These are phyloP conservation scores for Vaccinium macrocarpon DNA, from an alignment of 148 eudicot genomes.

Conservation along the genomic window DNA sequence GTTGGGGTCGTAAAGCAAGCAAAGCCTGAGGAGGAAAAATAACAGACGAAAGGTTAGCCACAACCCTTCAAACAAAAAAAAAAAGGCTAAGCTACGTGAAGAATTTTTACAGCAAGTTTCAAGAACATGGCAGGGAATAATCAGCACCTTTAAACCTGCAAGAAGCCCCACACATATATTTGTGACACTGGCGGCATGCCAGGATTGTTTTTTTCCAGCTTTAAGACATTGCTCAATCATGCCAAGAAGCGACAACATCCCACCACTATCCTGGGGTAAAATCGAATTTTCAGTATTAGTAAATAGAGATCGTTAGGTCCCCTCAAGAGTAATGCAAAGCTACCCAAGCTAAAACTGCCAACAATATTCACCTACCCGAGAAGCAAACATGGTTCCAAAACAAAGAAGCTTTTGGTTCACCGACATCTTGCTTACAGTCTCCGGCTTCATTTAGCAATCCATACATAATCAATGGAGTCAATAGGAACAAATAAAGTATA, in stretches of 20 bases:
- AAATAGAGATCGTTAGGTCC: slow-evolving; percentile 11
- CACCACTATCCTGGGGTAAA: slow-evolving; percentile 70
- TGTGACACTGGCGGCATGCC: slow-evolving; percentile 73
- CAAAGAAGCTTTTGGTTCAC: slow-evolving; percentile 95
- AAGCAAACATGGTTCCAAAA: slow-evolving; percentile 86
- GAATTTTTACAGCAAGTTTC: slow-evolving; percentile 13
- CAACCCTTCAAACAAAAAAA: too few relatives aligned
- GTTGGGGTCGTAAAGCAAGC: slow-evolving; percentile 76
- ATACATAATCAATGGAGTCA: slow-evolving; percentile 7
- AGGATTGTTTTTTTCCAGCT: slow-evolving; percentile 74
- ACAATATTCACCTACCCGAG: slow-evolving; percentile 59
- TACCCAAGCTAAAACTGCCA: slow-evolving; percentile 11
- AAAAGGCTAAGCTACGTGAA: not conserved
- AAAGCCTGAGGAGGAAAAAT: slow-evolving; percentile 54
- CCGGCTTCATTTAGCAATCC: slow-evolving; percentile 61
- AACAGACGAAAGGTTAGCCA: slow-evolving; percentile 19
- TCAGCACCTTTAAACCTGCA: slow-evolving; percentile 83
- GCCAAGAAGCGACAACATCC: slow-evolving; percentile 75
- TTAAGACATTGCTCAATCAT: slow-evolving; percentile 81
- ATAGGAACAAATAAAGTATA: not conserved
- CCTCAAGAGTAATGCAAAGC: not conserved
- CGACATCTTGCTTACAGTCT: slow-evolving; percentile 82
- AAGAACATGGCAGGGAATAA: slow-evolving; percentile 18
- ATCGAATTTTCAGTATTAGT: slow-evolving; percentile 18
- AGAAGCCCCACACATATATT: slow-evolving; percentile 90